Evolutionary conservation across 2,329 filamentous ascomycete genomes (phyloP).

Genomic region (Sclerotinia borealis): DNA sequence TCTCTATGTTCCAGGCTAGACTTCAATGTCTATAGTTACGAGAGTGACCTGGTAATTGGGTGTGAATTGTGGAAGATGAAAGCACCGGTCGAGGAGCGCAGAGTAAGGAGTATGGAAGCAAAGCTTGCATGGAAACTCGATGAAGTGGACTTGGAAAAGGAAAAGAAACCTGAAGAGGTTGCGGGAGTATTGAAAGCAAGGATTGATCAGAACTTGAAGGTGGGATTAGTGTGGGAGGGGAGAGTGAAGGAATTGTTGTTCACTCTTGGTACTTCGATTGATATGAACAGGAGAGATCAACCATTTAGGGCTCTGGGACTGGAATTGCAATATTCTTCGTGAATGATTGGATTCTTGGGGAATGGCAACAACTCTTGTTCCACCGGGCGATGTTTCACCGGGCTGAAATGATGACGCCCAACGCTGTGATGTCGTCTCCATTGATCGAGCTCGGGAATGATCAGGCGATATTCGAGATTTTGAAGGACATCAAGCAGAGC

Average conservation of each 20-base stretch:
- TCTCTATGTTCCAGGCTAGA: slow-evolving; percentile 87
- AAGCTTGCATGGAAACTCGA: slow-evolving; percentile 49
- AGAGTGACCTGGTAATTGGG: slow-evolving; percentile 86
- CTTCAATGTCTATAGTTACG: slow-evolving; percentile 98
- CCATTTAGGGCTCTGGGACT: slow-evolving; percentile 71
- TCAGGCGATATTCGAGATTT: neutral
- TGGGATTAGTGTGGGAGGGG: slow-evolving; percentile 89
- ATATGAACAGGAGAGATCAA: slow-evolving; percentile 68
- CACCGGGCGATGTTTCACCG: neutral
- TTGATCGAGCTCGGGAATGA: neutral
- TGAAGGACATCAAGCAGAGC: neutral
- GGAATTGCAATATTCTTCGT: slow-evolving; percentile 79
- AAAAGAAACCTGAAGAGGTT: slow-evolving; percentile 54
- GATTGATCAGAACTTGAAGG: slow-evolving; percentile 79
- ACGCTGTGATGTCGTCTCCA: neutral
- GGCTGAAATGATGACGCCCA: neutral
- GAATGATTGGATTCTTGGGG: slow-evolving; percentile 30
- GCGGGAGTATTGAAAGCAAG: slow-evolving; percentile 85
- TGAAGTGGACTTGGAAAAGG: slow-evolving; percentile 24
- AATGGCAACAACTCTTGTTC: neutral
- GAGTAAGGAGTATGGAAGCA: slow-evolving; percentile 45
- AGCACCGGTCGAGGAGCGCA: slow-evolving; percentile 20
- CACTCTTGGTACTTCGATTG: slow-evolving; percentile 80
- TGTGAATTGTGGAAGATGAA: slow-evolving; percentile 83
- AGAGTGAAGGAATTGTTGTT: slow-evolving; percentile 88